These are phyloP conservation scores for Skeletonema costatum DNA, from an alignment of 108 stramenopile genomes.

Conservation along the genomic window DNA sequence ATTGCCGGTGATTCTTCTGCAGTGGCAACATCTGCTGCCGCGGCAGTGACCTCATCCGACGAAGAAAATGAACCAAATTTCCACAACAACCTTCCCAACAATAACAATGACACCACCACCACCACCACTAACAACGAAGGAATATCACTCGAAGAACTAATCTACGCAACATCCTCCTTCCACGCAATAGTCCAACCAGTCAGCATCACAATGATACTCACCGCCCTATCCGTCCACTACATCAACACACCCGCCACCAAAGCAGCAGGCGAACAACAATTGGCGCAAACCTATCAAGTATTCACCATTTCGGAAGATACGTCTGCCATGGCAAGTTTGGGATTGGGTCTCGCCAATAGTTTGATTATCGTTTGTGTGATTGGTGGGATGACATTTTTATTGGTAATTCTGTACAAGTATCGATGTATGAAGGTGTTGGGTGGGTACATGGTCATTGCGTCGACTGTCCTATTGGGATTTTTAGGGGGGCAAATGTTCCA, in stretches of 20 bases:
- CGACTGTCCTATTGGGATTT: conserved; percentile 81
- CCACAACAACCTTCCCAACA: not conserved
- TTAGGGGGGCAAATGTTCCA: conserved; percentile 74
- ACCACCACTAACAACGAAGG: not conserved
- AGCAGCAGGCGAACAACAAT: conserved; percentile 55
- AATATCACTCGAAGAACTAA: conserved; percentile 68
- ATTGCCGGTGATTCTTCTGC: not conserved
- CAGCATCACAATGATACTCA: conserved; percentile 74
- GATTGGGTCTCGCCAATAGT: conserved; percentile 85
- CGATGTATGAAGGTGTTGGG: conserved; percentile 85
- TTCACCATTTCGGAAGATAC: conserved; percentile 52
- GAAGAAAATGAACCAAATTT: not conserved
- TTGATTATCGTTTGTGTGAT: conserved; percentile 90
- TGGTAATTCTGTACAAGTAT: conserved; percentile 91
- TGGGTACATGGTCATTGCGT: conserved; percentile 89
- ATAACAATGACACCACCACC: not conserved
- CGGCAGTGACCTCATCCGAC: not conserved
- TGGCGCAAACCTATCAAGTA: conserved; percentile 59
- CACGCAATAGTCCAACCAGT: conserved; percentile 78
- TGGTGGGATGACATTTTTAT: conserved; percentile 85
- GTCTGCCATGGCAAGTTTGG: conserved; percentile 60
- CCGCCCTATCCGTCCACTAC: conserved; percentile 66
- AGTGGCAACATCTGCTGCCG: not conserved
- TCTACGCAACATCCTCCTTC: conserved; percentile 74
- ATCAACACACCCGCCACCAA: conserved; percentile 72